These are phyloP conservation scores for Curvularia lunata DNA, from an alignment of 2,329 filamentous ascomycete species.

Conservation along the genomic window DNA sequence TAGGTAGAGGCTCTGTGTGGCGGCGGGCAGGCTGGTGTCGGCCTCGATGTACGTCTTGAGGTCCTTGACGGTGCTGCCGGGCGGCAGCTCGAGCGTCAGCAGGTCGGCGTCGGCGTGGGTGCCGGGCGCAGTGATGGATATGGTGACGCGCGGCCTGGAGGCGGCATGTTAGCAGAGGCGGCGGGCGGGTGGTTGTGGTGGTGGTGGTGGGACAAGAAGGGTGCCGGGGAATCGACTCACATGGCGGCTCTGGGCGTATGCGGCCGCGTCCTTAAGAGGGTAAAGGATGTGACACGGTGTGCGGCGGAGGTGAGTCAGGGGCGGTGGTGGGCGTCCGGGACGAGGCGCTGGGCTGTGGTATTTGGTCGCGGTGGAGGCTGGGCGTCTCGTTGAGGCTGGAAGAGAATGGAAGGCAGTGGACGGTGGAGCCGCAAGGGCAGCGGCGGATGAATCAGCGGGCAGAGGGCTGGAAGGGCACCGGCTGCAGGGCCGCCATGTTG, in stretches of 20 bases:
- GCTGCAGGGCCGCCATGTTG: slow-evolving; percentile 24
- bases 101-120: slow-evolving; percentile 72
- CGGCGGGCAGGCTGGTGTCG: slow-evolving; percentile 75
- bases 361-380: slow-evolving; percentile 5
- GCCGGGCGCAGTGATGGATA: slow-evolving; percentile 80
- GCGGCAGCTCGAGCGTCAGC: slow-evolving; percentile 80
- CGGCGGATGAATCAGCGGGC: slow-evolving; percentile 31
- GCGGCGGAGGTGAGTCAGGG: background rate
- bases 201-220: slow-evolving; percentile 44
- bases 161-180: slow-evolving; percentile 36
- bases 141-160: slow-evolving; percentile 78
- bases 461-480: slow-evolving; percentile 14
- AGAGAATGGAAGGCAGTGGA: slow-evolving; percentile 40
- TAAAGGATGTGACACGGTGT: slow-evolving; percentile 34
- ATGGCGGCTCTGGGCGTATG: slow-evolving; percentile 39
- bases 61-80: slow-evolving; percentile 81
- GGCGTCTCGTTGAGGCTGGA: slow-evolving; percentile 21
- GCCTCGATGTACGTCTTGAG: slow-evolving; percentile 88
- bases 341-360: slow-evolving; percentile 20
- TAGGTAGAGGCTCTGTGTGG: slow-evolving; percentile 84
- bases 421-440: slow-evolving; percentile 27
- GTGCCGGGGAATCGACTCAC: slow-evolving; percentile 43
- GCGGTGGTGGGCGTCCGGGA: slow-evolving; percentile 17
- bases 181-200: slow-evolving; percentile 14
- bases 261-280: slow-evolving; percentile 39